Evolutionary conservation across 768 basidiomycete species (phyloP).

Genomic region (Agaricus bisporus): DNA sequence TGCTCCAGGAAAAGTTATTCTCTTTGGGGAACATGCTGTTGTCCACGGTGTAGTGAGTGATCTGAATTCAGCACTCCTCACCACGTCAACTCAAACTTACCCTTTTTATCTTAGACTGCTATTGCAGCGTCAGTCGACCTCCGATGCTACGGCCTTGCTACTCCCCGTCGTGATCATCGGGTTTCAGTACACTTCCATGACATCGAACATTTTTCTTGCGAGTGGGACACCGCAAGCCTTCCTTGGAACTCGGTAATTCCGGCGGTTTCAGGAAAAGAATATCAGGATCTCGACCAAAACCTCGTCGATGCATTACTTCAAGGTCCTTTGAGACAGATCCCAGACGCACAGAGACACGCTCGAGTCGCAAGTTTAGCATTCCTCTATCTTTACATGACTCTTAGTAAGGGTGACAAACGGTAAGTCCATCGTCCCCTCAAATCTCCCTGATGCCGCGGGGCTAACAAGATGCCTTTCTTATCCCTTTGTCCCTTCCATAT

Average conservation of each 20-base stretch:
- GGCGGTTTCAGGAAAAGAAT: conserved; percentile 42
- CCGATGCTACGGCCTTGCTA: conserved; percentile 84
- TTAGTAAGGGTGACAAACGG: conserved; percentile 53
- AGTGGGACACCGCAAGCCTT: conserved; percentile 73
- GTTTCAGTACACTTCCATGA: conserved; percentile 76
- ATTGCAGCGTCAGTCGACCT: conserved; percentile 94
- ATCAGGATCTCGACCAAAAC: conserved; percentile 64
- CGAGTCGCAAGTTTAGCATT: conserved; percentile 58
- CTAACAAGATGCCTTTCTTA: not conserved
- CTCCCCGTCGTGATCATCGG: conserved; percentile 67
- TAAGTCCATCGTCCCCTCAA: conserved; percentile 27
- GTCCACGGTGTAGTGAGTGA: conserved; percentile 89
- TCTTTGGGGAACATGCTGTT: conserved; percentile 98
- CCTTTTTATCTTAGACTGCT: conserved; percentile 57
- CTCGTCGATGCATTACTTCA: conserved; percentile 67
- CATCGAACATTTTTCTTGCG: conserved; percentile 66
- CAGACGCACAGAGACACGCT: conserved; percentile 31
- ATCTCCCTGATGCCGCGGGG: conserved; percentile 7
- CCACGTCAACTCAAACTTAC: conserved; percentile 8
- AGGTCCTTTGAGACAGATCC: conserved; percentile 31
- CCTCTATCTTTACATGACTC: conserved; percentile 88
- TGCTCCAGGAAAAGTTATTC: conserved; percentile 95
- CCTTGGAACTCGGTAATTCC: conserved; percentile 75
- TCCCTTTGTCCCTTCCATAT: conserved; percentile 10
- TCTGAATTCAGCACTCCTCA: conserved; percentile 2